Base-by-base conservation (phyloP, 2,329 filamentous ascomycete species). In the Lachnellula willkommii region DNA sequence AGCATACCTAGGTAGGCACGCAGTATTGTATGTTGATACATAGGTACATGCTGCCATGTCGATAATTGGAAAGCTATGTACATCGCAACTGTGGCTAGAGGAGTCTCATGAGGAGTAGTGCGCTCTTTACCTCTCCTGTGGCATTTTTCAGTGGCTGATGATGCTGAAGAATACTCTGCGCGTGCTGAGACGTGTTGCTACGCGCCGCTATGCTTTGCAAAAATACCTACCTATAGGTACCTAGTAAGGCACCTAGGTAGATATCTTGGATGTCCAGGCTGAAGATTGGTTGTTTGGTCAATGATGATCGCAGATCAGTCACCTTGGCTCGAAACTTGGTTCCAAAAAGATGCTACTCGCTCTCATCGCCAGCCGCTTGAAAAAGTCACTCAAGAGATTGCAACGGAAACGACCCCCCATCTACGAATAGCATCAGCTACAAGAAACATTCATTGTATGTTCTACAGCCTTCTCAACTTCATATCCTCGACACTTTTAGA, bases 131-230 rank as follows among this genome's bases (percentile, higher is more conserved):
- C n/a, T 50, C 8, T 35, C 20, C 45, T 17, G 46, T 35, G 45
- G 45, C 24, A 9, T 17, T 28, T 5, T 15, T 49, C 26, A 37
- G 53, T 22, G 39, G 39, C 14, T 45, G 43, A n/a, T 36, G 37
- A 22, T 48, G 51, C 17, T 24, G n/a, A 20, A 47, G 12, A 32
- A 22, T 32, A 42, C 20, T 54, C 39, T 51, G 53, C 53, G 53
- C 42, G 20, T 55, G 47, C 22, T 55, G 46, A 36, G 24, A 54
- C 53, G 53, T 54, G 20, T 37, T 55, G 14, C 20, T 47, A 50
- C 32, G 53, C 53, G 53, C 53, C 26, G 37, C 22, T 26, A 12
- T 28, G 14, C 20, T 45, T 32, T 26, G 50, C 3, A 17, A 32
- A 42, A n/a, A 42, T 26, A 7, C 28, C 26, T 22, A 24, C 22